Evolutionary conservation across 78 protist species (phyloP).

Genomic region (Pigoraptor vietnamica): DNA sequence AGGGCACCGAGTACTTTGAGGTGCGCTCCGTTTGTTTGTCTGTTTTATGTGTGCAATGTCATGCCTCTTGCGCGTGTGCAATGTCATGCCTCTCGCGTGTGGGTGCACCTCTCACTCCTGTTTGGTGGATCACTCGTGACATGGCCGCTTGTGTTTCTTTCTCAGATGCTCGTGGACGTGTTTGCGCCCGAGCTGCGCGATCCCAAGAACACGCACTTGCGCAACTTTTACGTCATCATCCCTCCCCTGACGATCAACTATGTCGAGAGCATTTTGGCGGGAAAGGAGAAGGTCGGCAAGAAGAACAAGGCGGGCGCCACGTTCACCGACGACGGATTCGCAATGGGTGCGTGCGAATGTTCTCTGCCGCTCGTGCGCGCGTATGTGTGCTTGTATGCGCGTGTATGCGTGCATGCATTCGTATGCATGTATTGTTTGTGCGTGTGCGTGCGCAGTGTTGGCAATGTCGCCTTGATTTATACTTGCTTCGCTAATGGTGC

Average conservation of each 20-base stretch:
- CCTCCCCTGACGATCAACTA: slow-evolving; percentile 86
- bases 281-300: slow-evolving; percentile 68
- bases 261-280: slow-evolving; percentile 70
- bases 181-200: slow-evolving; percentile 48
- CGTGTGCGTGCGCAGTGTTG: neutral
- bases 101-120: neutral
- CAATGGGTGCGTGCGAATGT: slow-evolving; percentile 74
- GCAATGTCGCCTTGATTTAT: neutral
- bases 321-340: slow-evolving; percentile 96
- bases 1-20: slow-evolving; percentile 86
- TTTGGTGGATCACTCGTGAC: neutral
- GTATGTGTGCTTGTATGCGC: neutral
- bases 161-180: slow-evolving; percentile 50
- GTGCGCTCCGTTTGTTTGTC: neutral
- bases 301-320: slow-evolving; percentile 39
- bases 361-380: too few species aligned
- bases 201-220: slow-evolving; percentile 57
- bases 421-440: neutral
- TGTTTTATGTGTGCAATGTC: neutral
- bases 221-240: slow-evolving; percentile 68
- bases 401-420: neutral
- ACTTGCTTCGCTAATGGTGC: neutral
- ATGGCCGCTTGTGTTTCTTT: neutral
- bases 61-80: neutral
- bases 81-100: neutral